Base-by-base conservation (phyloP, 257 asterid species). In the Solanum pennellii region DNA sequence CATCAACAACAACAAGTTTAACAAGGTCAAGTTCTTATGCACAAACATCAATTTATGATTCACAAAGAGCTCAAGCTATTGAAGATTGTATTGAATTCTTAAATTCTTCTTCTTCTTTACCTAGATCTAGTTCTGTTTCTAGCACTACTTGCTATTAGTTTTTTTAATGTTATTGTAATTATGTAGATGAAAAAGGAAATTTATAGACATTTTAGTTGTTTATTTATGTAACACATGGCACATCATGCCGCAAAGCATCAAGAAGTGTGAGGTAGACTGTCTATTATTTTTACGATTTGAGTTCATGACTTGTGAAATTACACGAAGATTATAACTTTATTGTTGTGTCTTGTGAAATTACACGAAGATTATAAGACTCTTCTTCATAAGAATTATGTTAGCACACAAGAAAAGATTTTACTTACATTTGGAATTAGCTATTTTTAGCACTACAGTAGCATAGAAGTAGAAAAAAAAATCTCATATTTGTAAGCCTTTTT, bases 11-110 rank as follows among this genome's bases (percentile, higher is more conserved):
- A 56, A 56, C 94, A 75, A 91, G 89, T 52, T 82, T 95, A 60
- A 92, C 90, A n/a, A 92, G 96, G 90, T 95, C 98, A 18, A 91
- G 94, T 21, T 95, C 99, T 0, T 94, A 94, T 83, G 98, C 94
- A 39, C 97, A 93, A 52, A 90, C 92, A 1, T 69, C n/a, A 44
- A 45, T 73, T 45, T 90, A 93, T 25, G 98, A 95, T 85, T 94
- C 98, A 4, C 98, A 94, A 60, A 89, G 98, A 85, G 98, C 98
- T 12, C 95, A 96, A 88, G 99, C 99, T 68, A 93, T 96, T 3
- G 97, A 94, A 75, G 99, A 96, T 56, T 96, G 99, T 88, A 96
- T 96, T 72, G 95, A 94, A 93, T 96, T 96, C 93, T 94, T 96
- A 89, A 95, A 95, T 39, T 86, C 83, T 85, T 85, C 87, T 85